These are phyloP conservation scores for Colletotrichum tofieldiae DNA, from an alignment of 2,329 filamentous ascomycete species.

Conservation along the genomic window DNA sequence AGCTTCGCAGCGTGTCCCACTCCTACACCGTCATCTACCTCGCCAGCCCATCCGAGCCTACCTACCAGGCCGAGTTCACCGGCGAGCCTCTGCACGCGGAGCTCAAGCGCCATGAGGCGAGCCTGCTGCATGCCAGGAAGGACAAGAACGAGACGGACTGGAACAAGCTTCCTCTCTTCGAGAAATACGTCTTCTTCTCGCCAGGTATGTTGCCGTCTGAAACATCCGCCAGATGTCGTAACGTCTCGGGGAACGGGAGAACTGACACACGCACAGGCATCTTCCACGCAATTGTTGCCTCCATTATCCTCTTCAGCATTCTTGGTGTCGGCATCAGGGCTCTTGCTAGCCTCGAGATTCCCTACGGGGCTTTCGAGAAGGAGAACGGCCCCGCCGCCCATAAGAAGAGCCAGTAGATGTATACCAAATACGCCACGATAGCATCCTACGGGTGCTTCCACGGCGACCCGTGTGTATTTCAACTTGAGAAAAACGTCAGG, in stretches of 20 bases:
- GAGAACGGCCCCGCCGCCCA: conserved; percentile 92
- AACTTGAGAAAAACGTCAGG: conserved; percentile 30
- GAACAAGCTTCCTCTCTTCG: conserved; percentile 77
- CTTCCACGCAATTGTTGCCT: conserved; percentile 86
- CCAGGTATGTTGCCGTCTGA: conserved; percentile 73
- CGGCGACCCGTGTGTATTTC: conserved; percentile 35
- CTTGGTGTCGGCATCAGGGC: conserved; percentile 84
- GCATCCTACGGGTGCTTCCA: not conserved
- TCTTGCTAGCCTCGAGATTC: conserved; percentile 86
- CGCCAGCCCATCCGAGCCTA: conserved; percentile 70
- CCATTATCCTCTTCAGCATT: conserved; percentile 81
- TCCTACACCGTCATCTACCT: conserved; percentile 85
- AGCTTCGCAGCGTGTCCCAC: conserved; percentile 52
- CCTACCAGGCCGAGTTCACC: conserved; percentile 77
- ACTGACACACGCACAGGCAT: conserved; percentile 72
- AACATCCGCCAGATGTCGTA: not conserved
- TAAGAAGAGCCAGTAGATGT: conserved; percentile 89
- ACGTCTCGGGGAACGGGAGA: not conserved
- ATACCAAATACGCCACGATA: conserved; percentile 38
- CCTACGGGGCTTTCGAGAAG: conserved; percentile 96
- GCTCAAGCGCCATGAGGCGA: conserved; percentile 74
- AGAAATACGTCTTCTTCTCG: conserved; percentile 95
- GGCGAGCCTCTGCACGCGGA: conserved; percentile 77
- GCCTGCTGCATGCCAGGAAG: conserved; percentile 48
- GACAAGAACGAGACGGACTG: conserved; percentile 57